Conservation (phyloP, 2,329 filamentous ascomycete genomes). For the Aspergillus awamori region DNA sequence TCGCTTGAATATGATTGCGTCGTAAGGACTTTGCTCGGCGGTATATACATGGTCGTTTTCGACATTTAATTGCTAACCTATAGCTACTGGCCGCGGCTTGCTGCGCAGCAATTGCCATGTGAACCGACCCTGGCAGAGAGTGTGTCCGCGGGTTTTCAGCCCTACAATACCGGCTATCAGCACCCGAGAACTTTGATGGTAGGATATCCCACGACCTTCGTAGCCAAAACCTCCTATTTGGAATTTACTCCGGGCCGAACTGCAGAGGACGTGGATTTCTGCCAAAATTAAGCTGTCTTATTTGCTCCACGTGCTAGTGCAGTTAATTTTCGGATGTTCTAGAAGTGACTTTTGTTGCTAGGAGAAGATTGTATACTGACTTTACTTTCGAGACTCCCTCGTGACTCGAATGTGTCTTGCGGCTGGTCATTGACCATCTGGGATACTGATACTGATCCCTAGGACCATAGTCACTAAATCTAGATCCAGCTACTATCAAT, state of each 20-base stretch:
- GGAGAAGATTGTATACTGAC: background rate
- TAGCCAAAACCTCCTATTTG: background rate
- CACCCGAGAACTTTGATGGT: background rate
- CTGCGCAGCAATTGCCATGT: background rate
- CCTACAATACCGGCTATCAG: constrained; percentile 2
- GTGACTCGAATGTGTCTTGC: background rate
- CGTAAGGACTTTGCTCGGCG: background rate
- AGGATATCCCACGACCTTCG: background rate
- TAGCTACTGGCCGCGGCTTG: background rate
- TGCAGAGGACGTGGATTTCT: background rate
- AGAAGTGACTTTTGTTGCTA: too few species aligned
- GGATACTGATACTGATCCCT: background rate
- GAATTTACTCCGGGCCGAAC: background rate
- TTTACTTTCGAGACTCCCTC: background rate
- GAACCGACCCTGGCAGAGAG: background rate
- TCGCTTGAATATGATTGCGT: background rate
- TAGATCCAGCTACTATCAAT: too few species aligned
- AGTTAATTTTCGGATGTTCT: background rate
- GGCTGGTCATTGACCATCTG: background rate
- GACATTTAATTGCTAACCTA: too few species aligned
- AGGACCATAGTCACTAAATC: too few species aligned
- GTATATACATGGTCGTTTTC: background rate
- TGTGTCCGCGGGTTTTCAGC: background rate
- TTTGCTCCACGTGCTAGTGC: background rate
- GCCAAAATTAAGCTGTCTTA: background rate